Evolutionary conservation across 1,284 basidiomycete species (phyloP).

Genomic region (Veloboletus limbatus): DNA sequence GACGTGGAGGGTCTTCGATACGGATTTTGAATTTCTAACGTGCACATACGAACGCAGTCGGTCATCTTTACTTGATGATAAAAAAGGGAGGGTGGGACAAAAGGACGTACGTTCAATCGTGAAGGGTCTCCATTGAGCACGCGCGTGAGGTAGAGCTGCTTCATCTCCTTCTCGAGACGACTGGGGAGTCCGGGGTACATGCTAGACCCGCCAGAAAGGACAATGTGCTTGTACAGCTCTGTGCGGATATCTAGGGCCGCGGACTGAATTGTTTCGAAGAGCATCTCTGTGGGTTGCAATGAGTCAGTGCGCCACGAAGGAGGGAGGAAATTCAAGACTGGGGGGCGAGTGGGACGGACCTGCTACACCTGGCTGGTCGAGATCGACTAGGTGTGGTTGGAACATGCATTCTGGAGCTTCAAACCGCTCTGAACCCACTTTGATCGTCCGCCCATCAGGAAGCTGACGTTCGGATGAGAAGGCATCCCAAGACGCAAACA

Average conservation of each 20-base stretch:
- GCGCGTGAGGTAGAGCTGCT: constrained; percentile 92
- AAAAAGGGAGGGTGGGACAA: no score
- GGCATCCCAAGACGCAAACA: neutral
- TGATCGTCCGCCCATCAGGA: constrained; percentile 95
- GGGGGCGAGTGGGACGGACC: constrained; percentile 45
- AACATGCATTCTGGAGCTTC: constrained; percentile 99
- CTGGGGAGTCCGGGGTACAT: constrained; percentile 99
- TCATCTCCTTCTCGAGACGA: constrained; percentile 98
- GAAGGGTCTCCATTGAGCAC: constrained; percentile 85
- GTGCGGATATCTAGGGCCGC: constrained; percentile 89
- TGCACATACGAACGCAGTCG: no score
- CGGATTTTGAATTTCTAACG: constrained; percentile 99
- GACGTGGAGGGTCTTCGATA: constrained; percentile 95
- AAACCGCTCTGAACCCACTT: constrained; percentile 98
- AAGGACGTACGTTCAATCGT: constrained; percentile 75
- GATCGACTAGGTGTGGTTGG: constrained; percentile 96
- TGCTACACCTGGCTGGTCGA: constrained; percentile 96
- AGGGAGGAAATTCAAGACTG: neutral
- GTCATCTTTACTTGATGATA: no score
- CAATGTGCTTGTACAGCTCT: constrained; percentile 98
- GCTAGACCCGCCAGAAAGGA: constrained; percentile 94
- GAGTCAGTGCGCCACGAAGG: neutral
- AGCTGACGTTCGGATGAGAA: constrained; percentile 50
- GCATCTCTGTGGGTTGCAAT: constrained; percentile 68
- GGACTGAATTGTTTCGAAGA: constrained; percentile 93